Evolutionary conservation across 441 rosid genomes (phyloP), one percentile per base, ranked within the genome.

Genomic region (Macaranga tanarius): DNA sequence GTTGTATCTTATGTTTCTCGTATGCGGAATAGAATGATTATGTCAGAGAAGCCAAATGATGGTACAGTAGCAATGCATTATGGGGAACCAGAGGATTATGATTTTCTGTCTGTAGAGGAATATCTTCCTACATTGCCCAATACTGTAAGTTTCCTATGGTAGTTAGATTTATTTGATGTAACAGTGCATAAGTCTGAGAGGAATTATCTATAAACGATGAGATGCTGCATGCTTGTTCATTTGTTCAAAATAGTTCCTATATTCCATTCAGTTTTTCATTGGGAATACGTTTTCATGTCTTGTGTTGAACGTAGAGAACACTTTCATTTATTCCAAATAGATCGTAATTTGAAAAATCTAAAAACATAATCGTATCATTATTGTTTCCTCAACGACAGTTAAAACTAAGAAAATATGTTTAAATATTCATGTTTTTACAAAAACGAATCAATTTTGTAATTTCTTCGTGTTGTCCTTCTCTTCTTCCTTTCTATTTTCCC

Each of bases 41-140:
- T 96, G 96, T 85, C 89, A 76, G 92, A 92, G 87, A 96, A 91
- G 87, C 83, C 86, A 67, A 82, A 76, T 54, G 97, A 90, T 83
- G 97, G 97, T 75, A 91, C 96, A 28, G 91, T 96, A 66, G 97
- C 95, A 71, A 79, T 92, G 84, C 83, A 80, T 75, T 89, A 87
- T 82, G 99, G 94, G 78, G 99, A 96, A 69, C 54, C 84, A 62
- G 93, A 89, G 44, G 97, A 94, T 65, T 82, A 75, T 51, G 93
- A 96, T 79, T 61, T 87, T 88, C 90, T 87, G 57, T 82, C 86
- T 22, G 84, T 76, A 26, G 99, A 93, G 86, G 97, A 96, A 63
- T 67, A 80, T 83, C 90, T 96, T 69, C 87, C 96, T 17, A 79
- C 88, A 19, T 76, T 93, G 79, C 97, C 99, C 63, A 96, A 92